Conservation (phyloP, 176 grass and related monocot genomes). For the Carex littledalei region DNA sequence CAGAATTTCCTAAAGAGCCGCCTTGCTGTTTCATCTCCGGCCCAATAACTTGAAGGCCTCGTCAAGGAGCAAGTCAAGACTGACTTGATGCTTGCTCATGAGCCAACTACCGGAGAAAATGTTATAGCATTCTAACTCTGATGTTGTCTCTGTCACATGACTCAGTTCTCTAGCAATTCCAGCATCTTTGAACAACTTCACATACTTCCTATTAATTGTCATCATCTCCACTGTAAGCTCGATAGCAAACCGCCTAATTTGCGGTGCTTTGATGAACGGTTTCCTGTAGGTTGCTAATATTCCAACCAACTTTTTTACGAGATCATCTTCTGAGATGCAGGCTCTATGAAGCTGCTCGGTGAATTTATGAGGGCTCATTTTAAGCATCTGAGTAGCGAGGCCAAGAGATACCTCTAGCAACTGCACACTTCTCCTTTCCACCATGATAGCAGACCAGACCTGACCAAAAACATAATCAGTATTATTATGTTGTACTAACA, state of each 20-base stretch:
- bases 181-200: background rate
- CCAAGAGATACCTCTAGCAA: constrained; percentile 43
- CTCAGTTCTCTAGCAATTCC: background rate
- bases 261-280: background rate
- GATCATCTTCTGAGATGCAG: constrained; percentile 20
- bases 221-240: background rate
- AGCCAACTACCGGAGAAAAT: too few species aligned
- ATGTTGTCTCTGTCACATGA: background rate
- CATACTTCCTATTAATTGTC: background rate
- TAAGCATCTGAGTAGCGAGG: constrained; percentile 44
- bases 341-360: constrained; percentile 13
- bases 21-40: too few species aligned
- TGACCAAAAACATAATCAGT: background rate
- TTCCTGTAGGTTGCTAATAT: background rate
- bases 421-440: constrained; percentile 21
- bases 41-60: background rate
- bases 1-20: too few species aligned
- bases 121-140: background rate
- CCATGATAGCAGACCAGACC: constrained; percentile 39
- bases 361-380: constrained; percentile 29
- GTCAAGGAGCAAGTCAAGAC: background rate
- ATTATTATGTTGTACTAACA: background rate
- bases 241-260: background rate
- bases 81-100: background rate
- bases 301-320: constrained; percentile 26